Evolutionary conservation across 345 rosid species (phyloP), one percentile per base, ranked within the genome.

Genomic region (Arabis hirsuta): DNA sequence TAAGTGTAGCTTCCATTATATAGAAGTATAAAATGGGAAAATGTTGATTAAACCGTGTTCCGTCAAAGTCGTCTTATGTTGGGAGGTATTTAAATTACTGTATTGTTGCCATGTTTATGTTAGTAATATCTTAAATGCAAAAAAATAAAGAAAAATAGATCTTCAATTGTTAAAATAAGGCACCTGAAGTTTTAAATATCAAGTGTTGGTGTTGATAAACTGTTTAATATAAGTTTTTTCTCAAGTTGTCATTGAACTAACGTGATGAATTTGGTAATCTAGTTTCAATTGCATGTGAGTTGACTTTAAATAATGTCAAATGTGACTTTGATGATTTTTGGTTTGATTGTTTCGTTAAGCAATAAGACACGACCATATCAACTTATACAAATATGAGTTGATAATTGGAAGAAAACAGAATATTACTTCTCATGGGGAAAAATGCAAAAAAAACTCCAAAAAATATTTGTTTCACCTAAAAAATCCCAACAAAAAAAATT

Each of bases 1-100:
- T 19, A 68, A 31, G 2, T 55, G 45, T 43, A 29, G 72, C 55
- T 68, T 68, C 44, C 44, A 55, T 43, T 12, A 55, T 55, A 14
- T 20, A 32, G 11, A 68, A 20, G 55, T 56, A 54, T 68, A 36
- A 69, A 67, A 32, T 45, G 55, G 65, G 56, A 70, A 70, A 48
- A 51, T 16, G 50, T 48, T 60, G 20, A 59, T 27, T 51, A 48
- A 29, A 44, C 29, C 39, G 51, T 39, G 31, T 36, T 59, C n/a
- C 43, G 6, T 27, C 42, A 39, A 36, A 36, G 42, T 60, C 6
- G 66, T 44, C 31, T 11, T 29, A 46, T 46, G 56, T 20, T 64
- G n/a, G 47, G 13, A 70, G 41, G 24, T 50, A 38, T 59, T 50
- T 60, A 50, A 59, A 29, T 4, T 12, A 38, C n/a, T 47, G 1